Evolutionary conservation across 768 basidiomycete species (phyloP), one percentile per base, ranked within the genome.

Genomic region (Amanita subjunquillea): DNA sequence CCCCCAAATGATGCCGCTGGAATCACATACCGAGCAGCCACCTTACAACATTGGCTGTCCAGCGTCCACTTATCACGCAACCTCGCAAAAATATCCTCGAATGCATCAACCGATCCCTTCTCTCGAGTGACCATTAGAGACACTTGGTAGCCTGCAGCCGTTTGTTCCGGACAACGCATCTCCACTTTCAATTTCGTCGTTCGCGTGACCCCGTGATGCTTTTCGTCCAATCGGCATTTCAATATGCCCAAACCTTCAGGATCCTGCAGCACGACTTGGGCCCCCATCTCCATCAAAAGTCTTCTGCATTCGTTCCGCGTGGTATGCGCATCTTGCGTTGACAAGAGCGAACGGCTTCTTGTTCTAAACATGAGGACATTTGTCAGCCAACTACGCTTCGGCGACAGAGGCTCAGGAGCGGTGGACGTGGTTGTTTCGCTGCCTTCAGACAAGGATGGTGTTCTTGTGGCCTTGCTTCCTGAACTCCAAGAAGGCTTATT

Each of bases 311-410:
- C 83, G 58, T 80, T 79, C 46, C 86, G 73, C 5, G 91, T 87
- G 38, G 76, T 80, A 56, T 80, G 73, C 9, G 74, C 65, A 54
- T 83, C 80, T 51, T 76, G 72, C 12, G 72, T 65, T 3, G 85
- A 90, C 40, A 79, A 65, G 9, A 93, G 70, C 36, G 59, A 66
- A 53, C 79, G 80, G 29, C 68, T 73, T 29, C 79, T 70, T 0
- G 88, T 82, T 60, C 85, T 90, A 71, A 91, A 84, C 63, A 80
- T 87, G 77, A 97, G 94, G 39, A 96, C 77, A 60, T 83, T 87
- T 41, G 82, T 82, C 56, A 99, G 79, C 95, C 94, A 98, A 48
- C 76, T 79, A 56, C 80, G 79, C 67, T 77, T 83, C 15, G 80
- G 77, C 25, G 70, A 69, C 20, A 67, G 61, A 51, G n/a, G 71